phyloP scores from a whole-genome alignment of 495 filamentous ascomycete species.

The Articulospora tetracladia region DNA sequence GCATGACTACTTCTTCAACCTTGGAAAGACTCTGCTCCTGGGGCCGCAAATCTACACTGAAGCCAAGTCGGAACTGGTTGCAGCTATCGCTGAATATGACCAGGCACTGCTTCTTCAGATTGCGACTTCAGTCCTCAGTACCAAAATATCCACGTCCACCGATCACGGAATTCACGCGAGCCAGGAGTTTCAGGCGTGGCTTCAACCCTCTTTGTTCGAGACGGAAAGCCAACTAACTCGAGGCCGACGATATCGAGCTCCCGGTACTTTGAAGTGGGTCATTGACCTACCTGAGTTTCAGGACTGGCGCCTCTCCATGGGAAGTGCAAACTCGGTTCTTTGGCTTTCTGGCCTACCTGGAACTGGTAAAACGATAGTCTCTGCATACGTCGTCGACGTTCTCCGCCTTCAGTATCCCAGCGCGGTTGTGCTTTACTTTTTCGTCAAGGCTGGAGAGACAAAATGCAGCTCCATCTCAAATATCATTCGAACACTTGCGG shows the following conservation, averaged over 20 bases:
- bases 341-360: slow-evolving; percentile 13
- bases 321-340: not conserved
- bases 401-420: slow-evolving; percentile 2
- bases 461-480: not conserved
- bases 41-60: slow-evolving; percentile 1
- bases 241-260: not conserved
- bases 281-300: slow-evolving; percentile 4
- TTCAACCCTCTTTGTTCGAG: slow-evolving; percentile 4
- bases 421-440: slow-evolving; percentile 8
- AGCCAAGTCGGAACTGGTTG: not conserved
- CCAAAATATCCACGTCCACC: not conserved
- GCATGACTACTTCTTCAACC: slow-evolving; percentile 5
- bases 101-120: slow-evolving; percentile 12
- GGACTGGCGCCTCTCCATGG: not conserved
- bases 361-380: slow-evolving; percentile 6
- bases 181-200: slow-evolving; percentile 5
- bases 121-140: not conserved
- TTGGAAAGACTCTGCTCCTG: slow-evolving; percentile 7
- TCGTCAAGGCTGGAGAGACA: slow-evolving; percentile 2
- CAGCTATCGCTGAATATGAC: slow-evolving; percentile 10
- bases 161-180: not conserved
- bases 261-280: slow-evolving; percentile 9
- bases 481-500: slow-evolving; percentile 6
- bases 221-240: slow-evolving; percentile 3
- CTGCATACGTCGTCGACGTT: slow-evolving; percentile 5